These are phyloP conservation scores for Basidiobolus heterosporus DNA, from an alignment of 371 early-diverging fungal genomes.

Conservation along the genomic window DNA sequence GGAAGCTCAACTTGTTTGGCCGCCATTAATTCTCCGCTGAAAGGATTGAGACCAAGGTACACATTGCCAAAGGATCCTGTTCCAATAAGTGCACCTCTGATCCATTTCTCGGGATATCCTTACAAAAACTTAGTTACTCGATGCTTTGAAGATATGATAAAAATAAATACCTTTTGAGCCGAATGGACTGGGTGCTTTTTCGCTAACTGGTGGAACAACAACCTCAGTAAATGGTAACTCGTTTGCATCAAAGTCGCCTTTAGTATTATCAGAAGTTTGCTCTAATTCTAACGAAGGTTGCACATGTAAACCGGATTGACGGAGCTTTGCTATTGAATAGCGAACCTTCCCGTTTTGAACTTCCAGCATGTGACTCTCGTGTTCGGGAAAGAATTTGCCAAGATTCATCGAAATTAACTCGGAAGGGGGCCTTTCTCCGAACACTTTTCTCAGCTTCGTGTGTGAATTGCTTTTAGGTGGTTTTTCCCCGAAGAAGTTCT, in stretches of 20 bases:
- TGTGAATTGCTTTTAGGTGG: slow-evolving; percentile 7
- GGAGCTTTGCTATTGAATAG: slow-evolving; percentile 9
- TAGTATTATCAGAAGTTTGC: slow-evolving; percentile 7
- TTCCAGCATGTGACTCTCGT: slow-evolving; percentile 13
- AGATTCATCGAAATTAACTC: slow-evolving; percentile 77
- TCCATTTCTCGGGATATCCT: slow-evolving; percentile 28
- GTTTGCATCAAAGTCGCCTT: slow-evolving; percentile 9
- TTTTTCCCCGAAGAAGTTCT: slow-evolving; percentile 4
- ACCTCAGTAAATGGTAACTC: slow-evolving; percentile 14
- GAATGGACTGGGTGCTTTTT: not conserved
- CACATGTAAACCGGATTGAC: slow-evolving; percentile 11
- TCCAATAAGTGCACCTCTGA: slow-evolving; percentile 83
- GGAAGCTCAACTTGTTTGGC: slow-evolving; percentile 93
- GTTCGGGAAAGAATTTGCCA: slow-evolving; percentile 69
- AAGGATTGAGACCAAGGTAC: slow-evolving; percentile 72
- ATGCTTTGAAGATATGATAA: not conserved
- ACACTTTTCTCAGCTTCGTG: slow-evolving; percentile 28
- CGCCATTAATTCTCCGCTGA: slow-evolving; percentile 83
- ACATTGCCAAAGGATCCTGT: slow-evolving; percentile 95
- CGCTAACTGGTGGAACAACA: slow-evolving; percentile 9
- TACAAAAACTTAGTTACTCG: not conserved
- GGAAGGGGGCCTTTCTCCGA: slow-evolving; percentile 86
- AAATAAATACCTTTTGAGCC: not conserved
- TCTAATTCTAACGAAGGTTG: slow-evolving; percentile 4
- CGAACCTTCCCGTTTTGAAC: slow-evolving; percentile 12